Base-by-base conservation (phyloP, 2,329 filamentous ascomycete genomes). In the Daldinia sp. region DNA sequence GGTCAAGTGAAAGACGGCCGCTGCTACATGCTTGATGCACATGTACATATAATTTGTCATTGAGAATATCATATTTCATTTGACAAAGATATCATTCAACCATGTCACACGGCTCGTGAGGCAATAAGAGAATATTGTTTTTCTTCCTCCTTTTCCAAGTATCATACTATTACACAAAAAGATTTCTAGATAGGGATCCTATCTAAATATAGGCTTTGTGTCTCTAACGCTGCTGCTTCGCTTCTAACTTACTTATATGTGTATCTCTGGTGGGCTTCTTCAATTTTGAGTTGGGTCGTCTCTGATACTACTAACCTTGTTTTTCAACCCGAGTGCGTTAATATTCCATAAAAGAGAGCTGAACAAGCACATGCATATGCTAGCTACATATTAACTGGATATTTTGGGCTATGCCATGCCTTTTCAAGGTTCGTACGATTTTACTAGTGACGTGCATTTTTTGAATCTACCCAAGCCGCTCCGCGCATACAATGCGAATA, bases 1-100 rank as follows among this genome's bases (percentile, higher is more conserved):
- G 59, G n/a, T 48, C 59, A 9, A 56, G 72, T 1, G 81, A 82
- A 74, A 75, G 77, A 55, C 67, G 70, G 46, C 78, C 80, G 5
- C 66, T 82, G 63, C 53, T 79, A 54, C 59, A 62, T 33, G 53
- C 55, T 18, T 74, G 48, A 71, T 41, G 18, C 44, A 10, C 1
- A 56, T 41, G 23, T 42, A 56, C 28, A 23, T 42, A 28, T 18
- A 15, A 30, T 6, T 28, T 5, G 30, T 28, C 28, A 18, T 63
- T 35, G 58, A 56, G 20, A 15, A 30, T 56, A 48, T 2, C 7
- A 15, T 15, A 13, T 39, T 6, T 12, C 41, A 44, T 48, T 33
- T 26, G 20, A 60, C 18, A 55, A 63, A 12, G 30, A 35, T 13
- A 65, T 53, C 42, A 20, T 15, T 60, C 33, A 44, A 60, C 48